A percentile compares a stretch with the other conserved stretches of the same genome.
Conservation (phyloP, 805 yeast genomes). For the Metschnikowia amazonensis region DNA sequence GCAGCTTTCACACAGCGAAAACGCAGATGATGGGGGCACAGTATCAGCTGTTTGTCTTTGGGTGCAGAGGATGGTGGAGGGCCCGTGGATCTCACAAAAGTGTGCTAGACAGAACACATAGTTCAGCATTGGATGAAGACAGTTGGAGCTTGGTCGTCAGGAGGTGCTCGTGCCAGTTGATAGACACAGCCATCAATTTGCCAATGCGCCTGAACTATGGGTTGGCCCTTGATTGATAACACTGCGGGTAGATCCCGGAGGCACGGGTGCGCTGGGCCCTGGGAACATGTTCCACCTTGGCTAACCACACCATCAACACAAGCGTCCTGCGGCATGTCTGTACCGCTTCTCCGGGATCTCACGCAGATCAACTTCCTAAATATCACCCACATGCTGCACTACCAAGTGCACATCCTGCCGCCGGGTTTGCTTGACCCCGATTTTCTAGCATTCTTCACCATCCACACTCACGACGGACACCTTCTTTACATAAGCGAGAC, state of each 20-base stretch:
- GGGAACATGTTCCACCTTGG: not conserved
- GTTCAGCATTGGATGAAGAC: slow-evolving; percentile 22
- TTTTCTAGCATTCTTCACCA: slow-evolving; percentile 20
- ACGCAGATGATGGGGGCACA: slow-evolving; percentile 40
- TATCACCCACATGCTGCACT: not conserved
- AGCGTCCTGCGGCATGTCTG: slow-evolving; percentile 1
- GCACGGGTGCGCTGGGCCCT: slow-evolving; percentile 1
- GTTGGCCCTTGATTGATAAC: not conserved
- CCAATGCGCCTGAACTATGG: not conserved
- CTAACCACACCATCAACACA: not conserved
- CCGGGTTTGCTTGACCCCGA: not conserved
- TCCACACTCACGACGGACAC: slow-evolving; percentile 19
- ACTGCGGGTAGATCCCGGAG: not conserved
- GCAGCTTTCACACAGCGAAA: slow-evolving; percentile 58
- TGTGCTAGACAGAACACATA: slow-evolving; percentile 60
- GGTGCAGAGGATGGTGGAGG: slow-evolving; percentile 61
- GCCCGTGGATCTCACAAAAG: slow-evolving; percentile 78
- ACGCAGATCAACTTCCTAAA: slow-evolving; percentile 2
- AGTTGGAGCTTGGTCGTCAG: not conserved
- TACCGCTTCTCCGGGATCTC: slow-evolving; percentile 5
- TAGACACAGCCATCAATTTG: slow-evolving; percentile 3
- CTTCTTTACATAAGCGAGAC: slow-evolving; percentile 35
- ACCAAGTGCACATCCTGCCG: not conserved
- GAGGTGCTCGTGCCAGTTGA: not conserved
- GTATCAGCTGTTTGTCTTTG: slow-evolving; percentile 35